Evolutionary conservation across 2,329 filamentous ascomycete species (phyloP), one percentile per base, ranked within the genome.

Genomic region (Arthrobotrys entomopaga): DNA sequence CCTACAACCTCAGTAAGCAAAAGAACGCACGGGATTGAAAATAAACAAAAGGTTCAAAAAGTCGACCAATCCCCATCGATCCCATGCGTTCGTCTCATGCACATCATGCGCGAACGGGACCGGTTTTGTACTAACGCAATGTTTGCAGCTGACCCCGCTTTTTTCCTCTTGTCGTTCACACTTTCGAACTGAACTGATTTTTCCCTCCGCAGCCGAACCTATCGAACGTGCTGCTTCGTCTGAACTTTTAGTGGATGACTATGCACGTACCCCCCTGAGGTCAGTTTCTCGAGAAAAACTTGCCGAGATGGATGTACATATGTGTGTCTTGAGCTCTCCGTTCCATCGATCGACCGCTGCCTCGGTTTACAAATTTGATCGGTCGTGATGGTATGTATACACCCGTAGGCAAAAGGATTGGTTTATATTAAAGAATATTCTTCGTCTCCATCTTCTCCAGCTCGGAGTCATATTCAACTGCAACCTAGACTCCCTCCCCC

Each of bases 81-180:
- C 63, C 70, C 70, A 74, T 74, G 70, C 63, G 52, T 56, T 57
- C 50, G 49, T 64, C 63, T 56, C 70, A 74, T 74, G 70, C 70
- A 67, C 57, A 56, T 58, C 59, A 57, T 66, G 29, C 29, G 29
- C 29, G 29, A 34, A 34, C 5, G 29, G 29, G 29, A 34, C 29
- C 5, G 29, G 29, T 34, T 34, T 34, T 34, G 29, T 34, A 34
- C 29, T 34, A 34, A 34, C 29, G 34, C 40, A 42, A 19, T 20
- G 40, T n/a, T 61, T 73, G 70, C 70, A 74, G 70, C 70, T 74
- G 70, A 74, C 70, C 70, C 70, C 70, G 70, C 70, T 57, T 74
- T 67, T 66, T 64, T 48, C 24, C n/a, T n/a, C n/a, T n/a, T 46
- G 29, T 60, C 29, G 26, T 74, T 57, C 61, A 66, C 58, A 66